phyloP scores from a whole-genome alignment of 345 rosid species.

The rapeseed (Brassica napus) region Da-Ae NC_063436.1:2175001-2175500 shows the following conservation, averaged over 20 bases:
- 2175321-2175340: conserved; percentile 12
- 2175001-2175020: not conserved
- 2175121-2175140: not conserved
- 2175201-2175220: conserved; percentile 17
- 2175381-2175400: conserved; percentile 8
- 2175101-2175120: not conserved
- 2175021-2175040: conserved; percentile 16
- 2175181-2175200: not conserved
- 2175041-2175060: not conserved
- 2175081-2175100: not conserved
- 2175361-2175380: not conserved
- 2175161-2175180: conserved; percentile 1
- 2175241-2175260: not conserved
- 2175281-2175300: not conserved
- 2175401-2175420: conserved; percentile 17
- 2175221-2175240: not conserved
- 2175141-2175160: not conserved
- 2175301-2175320: conserved; percentile 2
- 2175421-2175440: conserved; percentile 17
- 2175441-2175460: conserved; percentile 7
- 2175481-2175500: conserved; percentile 6
- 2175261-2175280: not conserved
- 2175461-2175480: not conserved
- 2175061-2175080: not conserved
- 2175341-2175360: conserved; percentile 8